These are phyloP conservation scores for Silene noctiflora DNA, from an alignment of 179 eudicot genomes.

Conservation along the genomic window DNA sequence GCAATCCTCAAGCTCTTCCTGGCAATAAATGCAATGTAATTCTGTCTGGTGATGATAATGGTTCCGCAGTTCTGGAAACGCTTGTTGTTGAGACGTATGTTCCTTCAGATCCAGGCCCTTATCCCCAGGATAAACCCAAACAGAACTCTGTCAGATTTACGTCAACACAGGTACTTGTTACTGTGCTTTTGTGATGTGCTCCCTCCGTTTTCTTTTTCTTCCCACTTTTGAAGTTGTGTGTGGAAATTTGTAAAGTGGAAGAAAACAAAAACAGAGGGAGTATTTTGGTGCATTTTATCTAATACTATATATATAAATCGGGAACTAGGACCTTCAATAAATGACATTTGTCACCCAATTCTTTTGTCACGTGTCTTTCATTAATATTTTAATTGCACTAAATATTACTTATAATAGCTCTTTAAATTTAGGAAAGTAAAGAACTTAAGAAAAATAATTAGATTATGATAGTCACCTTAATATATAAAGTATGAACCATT, in stretches of 20 bases:
- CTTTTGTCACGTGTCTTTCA: no score
- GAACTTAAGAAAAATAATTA: no score
- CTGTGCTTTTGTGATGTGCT: slow-evolving; percentile 7
- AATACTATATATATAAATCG: no score
- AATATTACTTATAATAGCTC: no score
- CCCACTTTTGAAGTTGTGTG: not conserved
- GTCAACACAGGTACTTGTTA: slow-evolving; percentile 67
- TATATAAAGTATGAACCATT: no score
- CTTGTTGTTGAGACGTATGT: slow-evolving; percentile 85
- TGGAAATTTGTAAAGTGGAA: not conserved
- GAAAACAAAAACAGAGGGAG: not conserved
- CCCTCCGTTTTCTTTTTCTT: not conserved
- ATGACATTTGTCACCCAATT: no score
- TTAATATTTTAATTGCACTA: no score
- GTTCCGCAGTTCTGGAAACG: slow-evolving; percentile 44
- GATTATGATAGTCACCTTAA: no score
- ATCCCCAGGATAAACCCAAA: slow-evolving; percentile 98
- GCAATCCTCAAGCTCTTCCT: slow-evolving; percentile 53
- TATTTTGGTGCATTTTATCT: not conserved
- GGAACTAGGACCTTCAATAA: no score
- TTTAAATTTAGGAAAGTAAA: no score
- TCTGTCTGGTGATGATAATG: slow-evolving; percentile 33
- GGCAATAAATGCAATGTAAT: slow-evolving; percentile 45
- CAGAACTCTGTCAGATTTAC: slow-evolving; percentile 92
- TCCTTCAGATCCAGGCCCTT: slow-evolving; percentile 98